Percentiles rank a stretch among this genome's conserved stretches.
Evolutionary conservation across 768 basidiomycete genomes (phyloP).

Genomic region (Pisolithus marmoratus): DNA sequence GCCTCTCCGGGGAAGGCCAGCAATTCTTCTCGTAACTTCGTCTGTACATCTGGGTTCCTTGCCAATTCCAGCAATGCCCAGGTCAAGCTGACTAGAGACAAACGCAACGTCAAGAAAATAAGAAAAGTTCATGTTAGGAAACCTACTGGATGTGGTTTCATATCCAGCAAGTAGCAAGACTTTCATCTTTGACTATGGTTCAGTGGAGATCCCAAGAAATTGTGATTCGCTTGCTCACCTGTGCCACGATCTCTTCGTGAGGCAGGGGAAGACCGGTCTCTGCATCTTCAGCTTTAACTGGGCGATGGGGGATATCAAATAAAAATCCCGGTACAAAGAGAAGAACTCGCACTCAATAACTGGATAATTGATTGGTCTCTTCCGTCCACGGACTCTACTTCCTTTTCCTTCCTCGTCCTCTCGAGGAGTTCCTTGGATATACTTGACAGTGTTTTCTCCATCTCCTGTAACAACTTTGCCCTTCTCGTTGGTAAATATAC

Average conservation of each 20-base stretch:
- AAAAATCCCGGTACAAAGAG: conserved; percentile 11
- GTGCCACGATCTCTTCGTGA: conserved; percentile 20
- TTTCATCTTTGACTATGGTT: conserved; percentile 11
- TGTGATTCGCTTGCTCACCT: conserved; percentile 6
- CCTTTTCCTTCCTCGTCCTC: conserved; percentile 30
- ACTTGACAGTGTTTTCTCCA: conserved; percentile 28
- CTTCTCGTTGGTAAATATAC: conserved; percentile 27
- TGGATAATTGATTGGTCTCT: conserved; percentile 24
- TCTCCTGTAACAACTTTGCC: conserved; percentile 13
- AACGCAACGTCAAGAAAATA: background rate
- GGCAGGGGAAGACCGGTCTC: conserved; percentile 22
- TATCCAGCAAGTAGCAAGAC: conserved; percentile 17
- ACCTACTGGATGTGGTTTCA: conserved; percentile 17
- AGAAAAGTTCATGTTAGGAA: no score
- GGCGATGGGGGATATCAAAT: no score
- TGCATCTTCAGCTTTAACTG: conserved; percentile 33
- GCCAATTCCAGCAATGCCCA: conserved; percentile 58
- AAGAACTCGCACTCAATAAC: conserved; percentile 12
- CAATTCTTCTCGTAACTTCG: conserved; percentile 47
- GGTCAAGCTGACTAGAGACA: conserved; percentile 11
- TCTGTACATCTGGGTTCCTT: conserved; percentile 39
- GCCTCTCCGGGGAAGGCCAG: conserved; percentile 39
- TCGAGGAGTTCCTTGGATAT: conserved; percentile 36
- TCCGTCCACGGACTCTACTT: conserved; percentile 12
- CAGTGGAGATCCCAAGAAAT: background rate